These are phyloP conservation scores for Penicillium waksmanii DNA, from an alignment of 495 filamentous ascomycete species.

Conservation along the genomic window DNA sequence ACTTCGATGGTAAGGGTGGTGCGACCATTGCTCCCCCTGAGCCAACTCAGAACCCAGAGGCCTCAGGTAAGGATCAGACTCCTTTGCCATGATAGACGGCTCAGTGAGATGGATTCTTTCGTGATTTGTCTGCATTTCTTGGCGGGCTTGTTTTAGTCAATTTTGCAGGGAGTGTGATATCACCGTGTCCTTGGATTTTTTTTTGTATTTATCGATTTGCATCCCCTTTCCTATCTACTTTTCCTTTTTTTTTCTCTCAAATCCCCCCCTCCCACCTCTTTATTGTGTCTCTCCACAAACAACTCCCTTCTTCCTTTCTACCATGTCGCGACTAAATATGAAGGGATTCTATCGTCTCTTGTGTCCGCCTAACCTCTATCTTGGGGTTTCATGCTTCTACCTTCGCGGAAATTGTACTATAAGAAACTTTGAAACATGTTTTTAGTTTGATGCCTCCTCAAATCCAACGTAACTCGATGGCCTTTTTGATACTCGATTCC, in stretches of 20 bases:
- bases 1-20: constrained; percentile 66
- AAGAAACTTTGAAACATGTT: constrained; percentile 11
- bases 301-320: constrained; percentile 16
- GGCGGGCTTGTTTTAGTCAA: constrained; percentile 21
- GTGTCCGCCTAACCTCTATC: constrained; percentile 4
- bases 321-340: constrained; percentile 24
- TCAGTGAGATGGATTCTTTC: constrained; percentile 21
- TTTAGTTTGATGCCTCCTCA: neutral
- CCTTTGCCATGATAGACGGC: constrained; percentile 43
- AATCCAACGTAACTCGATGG: no score
- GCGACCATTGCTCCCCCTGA: constrained; percentile 62
- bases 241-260: constrained; percentile 17
- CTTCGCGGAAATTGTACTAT: constrained; percentile 14
- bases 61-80: constrained; percentile 46
- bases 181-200: constrained; percentile 29
- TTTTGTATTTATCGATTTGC: constrained; percentile 47
- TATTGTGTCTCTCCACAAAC: constrained; percentile 7
- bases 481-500: no score
- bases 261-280: constrained; percentile 7
- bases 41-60: constrained; percentile 41
- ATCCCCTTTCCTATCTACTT: constrained; percentile 28
- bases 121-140: constrained; percentile 28
- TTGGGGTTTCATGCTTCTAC: constrained; percentile 4
- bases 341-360: constrained; percentile 11
- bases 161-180: constrained; percentile 31